Evolutionary conservation across 176 grass and related monocot species (phyloP).

Genomic region (Oryza glumipatula): DNA sequence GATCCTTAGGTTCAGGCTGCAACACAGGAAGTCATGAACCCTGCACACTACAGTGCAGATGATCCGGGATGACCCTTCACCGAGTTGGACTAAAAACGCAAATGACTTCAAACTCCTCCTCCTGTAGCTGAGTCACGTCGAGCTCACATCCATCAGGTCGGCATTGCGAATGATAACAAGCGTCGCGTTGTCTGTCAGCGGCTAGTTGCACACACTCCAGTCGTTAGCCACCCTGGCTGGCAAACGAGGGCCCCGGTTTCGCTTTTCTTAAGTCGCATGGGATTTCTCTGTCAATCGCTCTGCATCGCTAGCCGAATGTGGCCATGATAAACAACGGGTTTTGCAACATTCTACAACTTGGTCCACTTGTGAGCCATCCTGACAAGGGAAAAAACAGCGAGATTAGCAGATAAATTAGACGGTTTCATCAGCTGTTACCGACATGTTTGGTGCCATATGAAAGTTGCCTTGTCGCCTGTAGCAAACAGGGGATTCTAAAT

Average conservation of each 20-base stretch:
- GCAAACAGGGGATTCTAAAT: neutral
- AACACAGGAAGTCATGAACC: neutral
- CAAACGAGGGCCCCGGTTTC: neutral
- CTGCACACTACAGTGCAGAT: neutral
- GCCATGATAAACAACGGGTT: neutral
- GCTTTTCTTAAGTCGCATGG: neutral
- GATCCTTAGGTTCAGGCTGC: neutral
- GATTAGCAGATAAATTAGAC: neutral
- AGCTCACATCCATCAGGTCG: neutral
- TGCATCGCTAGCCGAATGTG: neutral
- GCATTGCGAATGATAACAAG: constrained; percentile 19
- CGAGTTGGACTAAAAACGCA: neutral
- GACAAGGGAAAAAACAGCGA: constrained; percentile 41
- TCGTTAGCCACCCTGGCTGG: constrained; percentile 2
- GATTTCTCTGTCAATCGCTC: neutral
- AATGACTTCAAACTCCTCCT: constrained; percentile 5
- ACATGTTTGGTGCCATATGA: constrained; percentile 9
- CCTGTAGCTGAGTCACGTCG: neutral
- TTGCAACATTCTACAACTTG: constrained; percentile 11
- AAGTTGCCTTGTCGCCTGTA: neutral
- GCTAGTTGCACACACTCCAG: neutral
- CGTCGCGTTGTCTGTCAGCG: neutral
- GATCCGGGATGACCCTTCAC: neutral
- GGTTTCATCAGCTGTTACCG: neutral
- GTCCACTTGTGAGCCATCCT: constrained; percentile 22